phyloP scores from a whole-genome alignment of 2,329 filamentous ascomycete species.

The Neofusicoccum cordaticola region DNA sequence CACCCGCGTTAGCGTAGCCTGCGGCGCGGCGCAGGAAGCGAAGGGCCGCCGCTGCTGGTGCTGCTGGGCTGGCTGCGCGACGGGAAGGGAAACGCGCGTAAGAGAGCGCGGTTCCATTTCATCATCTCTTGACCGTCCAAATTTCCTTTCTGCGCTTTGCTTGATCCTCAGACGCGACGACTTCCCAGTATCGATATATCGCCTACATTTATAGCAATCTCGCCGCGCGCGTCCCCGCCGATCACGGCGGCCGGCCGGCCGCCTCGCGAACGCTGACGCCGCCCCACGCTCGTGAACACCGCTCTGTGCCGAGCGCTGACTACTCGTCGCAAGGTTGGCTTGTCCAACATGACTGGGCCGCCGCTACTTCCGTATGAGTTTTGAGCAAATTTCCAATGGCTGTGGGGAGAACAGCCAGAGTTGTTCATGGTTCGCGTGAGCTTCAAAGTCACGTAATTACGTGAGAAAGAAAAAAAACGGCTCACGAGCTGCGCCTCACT shows the following conservation, averaged over 20 bases:
- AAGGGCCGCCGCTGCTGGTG: not conserved
- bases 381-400: not conserved
- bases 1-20: not conserved
- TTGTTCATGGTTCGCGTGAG: not conserved
- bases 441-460: not conserved
- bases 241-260: slow-evolving; percentile 5
- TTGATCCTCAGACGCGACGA: not conserved
- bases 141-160: not conserved
- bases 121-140: not conserved
- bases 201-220: slow-evolving; percentile 1
- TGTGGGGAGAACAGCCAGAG: no score
- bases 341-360: not conserved
- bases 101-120: not conserved
- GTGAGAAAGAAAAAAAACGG: no score
- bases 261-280: not conserved
- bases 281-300: not conserved
- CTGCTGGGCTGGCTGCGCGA: not conserved
- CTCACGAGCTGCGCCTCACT: no score
- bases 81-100: not conserved
- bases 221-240: not conserved
- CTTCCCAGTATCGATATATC: not conserved
- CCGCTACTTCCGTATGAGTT: not conserved
- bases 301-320: not conserved
- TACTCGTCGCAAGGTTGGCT: not conserved
- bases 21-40: not conserved